Conservation (phyloP, 2,329 filamentous ascomycete species). For the Paraphaeosphaeria minitans region DNA sequence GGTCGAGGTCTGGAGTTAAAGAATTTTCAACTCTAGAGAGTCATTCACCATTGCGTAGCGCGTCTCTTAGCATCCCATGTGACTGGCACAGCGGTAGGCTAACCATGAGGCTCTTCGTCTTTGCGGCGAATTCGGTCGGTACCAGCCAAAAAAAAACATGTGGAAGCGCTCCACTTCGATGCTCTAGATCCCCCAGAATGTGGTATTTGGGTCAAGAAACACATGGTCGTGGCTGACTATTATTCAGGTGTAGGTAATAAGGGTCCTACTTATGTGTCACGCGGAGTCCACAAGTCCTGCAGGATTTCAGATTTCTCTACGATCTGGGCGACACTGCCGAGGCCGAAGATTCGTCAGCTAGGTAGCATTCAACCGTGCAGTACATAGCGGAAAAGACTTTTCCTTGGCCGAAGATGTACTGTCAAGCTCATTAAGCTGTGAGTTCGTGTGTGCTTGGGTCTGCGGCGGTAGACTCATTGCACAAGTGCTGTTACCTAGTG, state of each 20-base stretch:
- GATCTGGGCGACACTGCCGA: neutral
- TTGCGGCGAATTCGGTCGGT: neutral
- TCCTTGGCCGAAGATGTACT: neutral
- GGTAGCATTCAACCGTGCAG: neutral
- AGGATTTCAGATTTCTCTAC: too few species aligned
- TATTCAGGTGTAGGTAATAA: neutral
- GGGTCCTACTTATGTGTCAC: slow-evolving; percentile 2
- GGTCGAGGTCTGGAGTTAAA: neutral
- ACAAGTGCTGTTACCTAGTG: neutral
- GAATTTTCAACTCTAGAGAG: neutral
- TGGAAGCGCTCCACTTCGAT: slow-evolving; percentile 7
- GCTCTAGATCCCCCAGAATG: slow-evolving; percentile 6
- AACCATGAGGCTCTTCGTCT: neutral
- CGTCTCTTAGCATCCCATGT: neutral
- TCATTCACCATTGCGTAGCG: slow-evolving; percentile 1
- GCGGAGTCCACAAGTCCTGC: slow-evolving; percentile 7
- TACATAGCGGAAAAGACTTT: neutral
- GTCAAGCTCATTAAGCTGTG: neutral
- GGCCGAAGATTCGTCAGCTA: neutral
- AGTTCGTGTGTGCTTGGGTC: neutral
- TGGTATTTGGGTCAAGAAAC: neutral
- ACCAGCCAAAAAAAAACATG: neutral
- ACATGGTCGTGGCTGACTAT: neutral
- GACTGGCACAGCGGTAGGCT: neutral
- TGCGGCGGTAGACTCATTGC: neutral